Conservation (phyloP, 768 basidiomycete species). For the Gyrodon lividus region DNA sequence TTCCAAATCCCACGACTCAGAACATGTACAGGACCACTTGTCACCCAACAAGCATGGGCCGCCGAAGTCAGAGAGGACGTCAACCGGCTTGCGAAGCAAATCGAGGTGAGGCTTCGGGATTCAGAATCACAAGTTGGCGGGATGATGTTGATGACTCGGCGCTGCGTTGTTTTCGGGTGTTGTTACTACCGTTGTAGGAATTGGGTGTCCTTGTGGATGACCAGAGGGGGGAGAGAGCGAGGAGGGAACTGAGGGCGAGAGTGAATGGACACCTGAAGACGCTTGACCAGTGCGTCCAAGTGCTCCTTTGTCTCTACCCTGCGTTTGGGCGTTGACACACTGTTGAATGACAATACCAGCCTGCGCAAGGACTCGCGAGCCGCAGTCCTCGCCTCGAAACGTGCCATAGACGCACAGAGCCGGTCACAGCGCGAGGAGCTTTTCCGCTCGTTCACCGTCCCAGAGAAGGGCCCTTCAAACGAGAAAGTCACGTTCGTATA, state of each 20-base stretch:
- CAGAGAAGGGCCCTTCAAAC: slow-evolving; percentile 40
- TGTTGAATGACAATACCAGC: slow-evolving; percentile 34
- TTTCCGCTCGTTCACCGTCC: slow-evolving; percentile 48
- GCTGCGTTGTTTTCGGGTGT: not conserved
- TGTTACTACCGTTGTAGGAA: slow-evolving; percentile 38
- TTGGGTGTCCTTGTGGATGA: slow-evolving; percentile 74
- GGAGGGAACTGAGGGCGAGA: slow-evolving; percentile 45
- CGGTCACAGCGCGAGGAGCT: slow-evolving; percentile 69
- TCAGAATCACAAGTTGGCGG: not conserved
- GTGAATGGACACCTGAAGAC: slow-evolving; percentile 48
- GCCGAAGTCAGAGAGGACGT: slow-evolving; percentile 79
- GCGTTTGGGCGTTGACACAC: not conserved
- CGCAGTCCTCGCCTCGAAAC: slow-evolving; percentile 74
- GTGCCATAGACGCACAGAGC: slow-evolving; percentile 60
- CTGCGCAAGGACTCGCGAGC: slow-evolving; percentile 61
- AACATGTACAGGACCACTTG: slow-evolving; percentile 65
- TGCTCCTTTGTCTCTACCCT: not conserved
- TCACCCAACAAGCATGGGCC: slow-evolving; percentile 68
- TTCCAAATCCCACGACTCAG: slow-evolving; percentile 77
- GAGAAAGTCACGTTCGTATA: slow-evolving; percentile 63
- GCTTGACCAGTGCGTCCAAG: slow-evolving; percentile 52
- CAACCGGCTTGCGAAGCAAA: slow-evolving; percentile 53
- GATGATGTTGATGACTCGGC: not conserved
- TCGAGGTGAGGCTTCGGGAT: slow-evolving; percentile 55
- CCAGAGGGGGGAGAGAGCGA: slow-evolving; percentile 55